These are phyloP conservation scores for Suillus plorans DNA, from an alignment of 768 basidiomycete species.

Conservation along the genomic window DNA sequence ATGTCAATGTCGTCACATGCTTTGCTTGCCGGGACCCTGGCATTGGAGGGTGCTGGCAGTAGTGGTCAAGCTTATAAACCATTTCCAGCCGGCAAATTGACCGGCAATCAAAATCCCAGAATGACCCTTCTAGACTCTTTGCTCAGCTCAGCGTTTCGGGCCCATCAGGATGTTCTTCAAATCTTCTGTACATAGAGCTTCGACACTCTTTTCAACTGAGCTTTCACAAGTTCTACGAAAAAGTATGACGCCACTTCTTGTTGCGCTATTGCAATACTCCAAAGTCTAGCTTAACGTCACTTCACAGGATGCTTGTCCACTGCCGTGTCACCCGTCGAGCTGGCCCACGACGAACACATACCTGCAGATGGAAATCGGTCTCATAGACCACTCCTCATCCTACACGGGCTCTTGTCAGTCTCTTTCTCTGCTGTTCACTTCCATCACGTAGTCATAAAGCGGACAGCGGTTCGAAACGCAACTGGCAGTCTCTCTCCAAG, in stretches of 20 bases:
- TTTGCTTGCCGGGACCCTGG: neutral
- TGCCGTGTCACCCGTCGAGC: conserved; percentile 22
- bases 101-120: neutral
- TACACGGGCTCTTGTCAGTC: conserved; percentile 66
- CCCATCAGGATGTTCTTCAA: neutral
- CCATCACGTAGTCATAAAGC: conserved; percentile 6
- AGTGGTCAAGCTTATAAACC: no score
- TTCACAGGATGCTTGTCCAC: conserved; percentile 22
- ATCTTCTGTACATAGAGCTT: neutral
- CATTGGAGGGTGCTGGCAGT: neutral
- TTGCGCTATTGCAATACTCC: neutral
- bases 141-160: neutral
- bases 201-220: neutral
- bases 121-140: neutral
- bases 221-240: neutral
- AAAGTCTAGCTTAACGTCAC: neutral
- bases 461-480: conserved; percentile 80
- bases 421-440: neutral
- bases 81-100: neutral
- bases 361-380: conserved; percentile 28
- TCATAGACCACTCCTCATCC: conserved; percentile 50
- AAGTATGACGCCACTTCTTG: neutral
- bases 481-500: conserved; percentile 83
- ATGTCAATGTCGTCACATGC: neutral
- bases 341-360: conserved; percentile 32